Evolutionary conservation across 1,139 yeast species (phyloP).

Genomic region (Blastobotrys persicus): DNA sequence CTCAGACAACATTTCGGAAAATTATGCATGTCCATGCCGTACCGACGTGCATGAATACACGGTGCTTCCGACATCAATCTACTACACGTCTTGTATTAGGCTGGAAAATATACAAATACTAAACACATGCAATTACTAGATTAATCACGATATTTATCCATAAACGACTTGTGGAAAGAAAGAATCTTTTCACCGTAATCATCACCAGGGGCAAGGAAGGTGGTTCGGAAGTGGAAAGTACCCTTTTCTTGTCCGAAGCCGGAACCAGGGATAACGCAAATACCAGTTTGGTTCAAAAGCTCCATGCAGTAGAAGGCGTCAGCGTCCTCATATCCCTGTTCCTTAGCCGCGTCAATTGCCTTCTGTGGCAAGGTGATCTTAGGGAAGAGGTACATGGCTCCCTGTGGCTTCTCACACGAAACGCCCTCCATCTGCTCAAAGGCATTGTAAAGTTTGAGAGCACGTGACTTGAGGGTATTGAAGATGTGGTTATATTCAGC

Average conservation of each 20-base stretch:
- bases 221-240: slow-evolving; percentile 89
- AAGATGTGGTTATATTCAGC: slow-evolving; percentile 62
- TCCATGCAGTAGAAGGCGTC: slow-evolving; percentile 89
- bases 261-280: slow-evolving; percentile 95
- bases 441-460: slow-evolving; percentile 62
- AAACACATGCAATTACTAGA: slow-evolving; percentile 3
- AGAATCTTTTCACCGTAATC: slow-evolving; percentile 82
- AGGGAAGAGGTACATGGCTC: slow-evolving; percentile 98
- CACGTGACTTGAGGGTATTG: slow-evolving; percentile 59
- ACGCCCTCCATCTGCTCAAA: slow-evolving; percentile 78
- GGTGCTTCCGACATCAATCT: no score
- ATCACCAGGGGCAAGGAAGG: slow-evolving; percentile 91
- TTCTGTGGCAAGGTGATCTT: slow-evolving; percentile 58
- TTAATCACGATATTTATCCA: slow-evolving; percentile 50
- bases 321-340: slow-evolving; percentile 50
- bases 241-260: slow-evolving; percentile 93
- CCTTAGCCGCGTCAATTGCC: slow-evolving; percentile 61
- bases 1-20: no score
- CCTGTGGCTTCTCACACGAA: slow-evolving; percentile 82
- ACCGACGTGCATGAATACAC: no score
- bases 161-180: slow-evolving; percentile 69
- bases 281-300: slow-evolving; percentile 84
- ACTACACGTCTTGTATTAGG: no score
- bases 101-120: no score
- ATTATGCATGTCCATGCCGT: no score